Percentiles rank a stretch among this genome's conserved stretches.
These are phyloP conservation scores for Caloboletus inedulis DNA, from an alignment of 1,284 basidiomycete genomes.

Conservation along the genomic window DNA sequence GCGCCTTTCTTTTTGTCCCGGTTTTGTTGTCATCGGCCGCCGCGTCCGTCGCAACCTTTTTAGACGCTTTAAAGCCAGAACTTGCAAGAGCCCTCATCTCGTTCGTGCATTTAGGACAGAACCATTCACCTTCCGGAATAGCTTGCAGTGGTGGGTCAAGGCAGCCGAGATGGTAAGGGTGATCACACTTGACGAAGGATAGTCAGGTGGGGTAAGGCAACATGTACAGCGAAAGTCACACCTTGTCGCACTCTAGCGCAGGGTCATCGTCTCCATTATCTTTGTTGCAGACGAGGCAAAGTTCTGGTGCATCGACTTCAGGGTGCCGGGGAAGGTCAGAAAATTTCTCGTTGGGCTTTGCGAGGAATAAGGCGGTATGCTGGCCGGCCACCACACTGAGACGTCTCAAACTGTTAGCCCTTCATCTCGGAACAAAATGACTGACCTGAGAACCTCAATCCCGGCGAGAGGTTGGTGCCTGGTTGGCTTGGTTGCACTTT, in stretches of 20 bases:
- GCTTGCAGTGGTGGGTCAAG: slow-evolving; percentile 72
- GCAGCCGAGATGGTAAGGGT: slow-evolving; percentile 83
- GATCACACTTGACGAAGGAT: slow-evolving; percentile 66
- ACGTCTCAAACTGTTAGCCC: slow-evolving; percentile 1
- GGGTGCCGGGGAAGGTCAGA: slow-evolving; percentile 77
- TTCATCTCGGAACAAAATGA: slow-evolving; percentile 3
- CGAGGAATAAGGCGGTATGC: slow-evolving; percentile 82
- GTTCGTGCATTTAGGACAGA: slow-evolving; percentile 68
- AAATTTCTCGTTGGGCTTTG: slow-evolving; percentile 62
- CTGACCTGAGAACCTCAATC: slow-evolving; percentile 77
- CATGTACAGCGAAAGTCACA: slow-evolving; percentile 31
- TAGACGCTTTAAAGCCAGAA: slow-evolving; percentile 10
- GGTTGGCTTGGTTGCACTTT: slow-evolving; percentile 85
- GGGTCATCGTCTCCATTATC: slow-evolving; percentile 67
- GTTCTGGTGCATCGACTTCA: slow-evolving; percentile 64
- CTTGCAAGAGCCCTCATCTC: slow-evolving; percentile 28
- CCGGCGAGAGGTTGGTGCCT: slow-evolving; percentile 68
- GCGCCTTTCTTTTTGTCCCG: slow-evolving; percentile 30
- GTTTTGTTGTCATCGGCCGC: slow-evolving; percentile 9
- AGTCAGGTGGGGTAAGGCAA: background rate
- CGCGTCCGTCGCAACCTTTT: slow-evolving; percentile 1
- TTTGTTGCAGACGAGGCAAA: slow-evolving; percentile 71
- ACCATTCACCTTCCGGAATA: slow-evolving; percentile 91
- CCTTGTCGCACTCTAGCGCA: slow-evolving; percentile 85
- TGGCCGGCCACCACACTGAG: slow-evolving; percentile 78